Base-by-base conservation (phyloP, 148 eudicot species). In the Linanthus parryae region DNA sequence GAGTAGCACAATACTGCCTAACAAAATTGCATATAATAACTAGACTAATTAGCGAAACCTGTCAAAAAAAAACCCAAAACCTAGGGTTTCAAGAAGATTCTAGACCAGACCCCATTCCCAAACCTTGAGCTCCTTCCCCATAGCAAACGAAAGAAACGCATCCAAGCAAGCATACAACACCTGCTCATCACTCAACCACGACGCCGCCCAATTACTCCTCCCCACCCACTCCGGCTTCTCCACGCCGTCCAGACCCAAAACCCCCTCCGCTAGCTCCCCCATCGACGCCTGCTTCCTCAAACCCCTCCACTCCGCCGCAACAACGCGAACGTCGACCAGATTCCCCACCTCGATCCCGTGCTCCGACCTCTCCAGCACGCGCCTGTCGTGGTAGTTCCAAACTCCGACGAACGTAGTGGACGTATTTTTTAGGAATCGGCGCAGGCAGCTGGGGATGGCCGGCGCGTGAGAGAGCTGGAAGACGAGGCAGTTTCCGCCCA, bases 351-450 rank as follows among this genome's bases (percentile, higher is more conserved):
- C 2, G 12, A 18, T 12, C 2, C 3, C 11, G 46, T 42, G 25
- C 12, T 42, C 11, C 17, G 43, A 42, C 10, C 15, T 0, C 8
- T 16, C 12, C 15, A 44, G 15, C 27, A 9, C 6, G 23, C 6
- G 9, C 5, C n/a, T 2, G 15, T 21, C 48, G 1, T 8, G 12
- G n/a, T 21, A 3, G 48, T 21, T 44, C 15, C 15, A 21, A 28
- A 75, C 63, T 1, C 75, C 80, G 23, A 71, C 75, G 47, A 75
- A 75, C 6, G 67, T 63, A 72, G 30, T 40, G 31, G 16, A 7
- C 18, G 52, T 22, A 46, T 69, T 37, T 14, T 14, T 0, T 2
- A 73, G 57, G 54, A 73, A 36, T 9, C 52, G 24, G 12, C 19
- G 18, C 17, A 69, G 67, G 10, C 26, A 28, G 9, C 6, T 13